phyloP scores from a whole-genome alignment of 768 basidiomycete species.

The Rubroboletus satanas region DNA sequence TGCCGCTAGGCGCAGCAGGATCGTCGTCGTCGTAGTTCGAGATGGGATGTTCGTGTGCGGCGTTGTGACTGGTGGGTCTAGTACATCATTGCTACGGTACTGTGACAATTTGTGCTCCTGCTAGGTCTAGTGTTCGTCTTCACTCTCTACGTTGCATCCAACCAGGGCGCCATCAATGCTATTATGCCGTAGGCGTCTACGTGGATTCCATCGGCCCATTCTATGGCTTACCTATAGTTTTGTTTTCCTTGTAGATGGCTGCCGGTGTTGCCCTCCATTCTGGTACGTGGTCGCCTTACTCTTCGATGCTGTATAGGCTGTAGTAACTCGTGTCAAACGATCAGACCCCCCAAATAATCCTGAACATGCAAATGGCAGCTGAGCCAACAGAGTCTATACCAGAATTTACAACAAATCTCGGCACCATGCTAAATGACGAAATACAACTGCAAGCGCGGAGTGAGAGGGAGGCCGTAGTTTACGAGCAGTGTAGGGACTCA shows the following conservation, averaged over 20 bases:
- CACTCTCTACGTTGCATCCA: background rate
- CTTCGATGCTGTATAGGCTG: background rate
- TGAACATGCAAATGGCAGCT: conserved; percentile 17
- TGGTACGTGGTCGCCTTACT: conserved; percentile 5
- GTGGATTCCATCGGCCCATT: background rate
- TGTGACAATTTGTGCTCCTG: background rate
- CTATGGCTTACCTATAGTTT: background rate
- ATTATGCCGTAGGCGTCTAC: conserved; percentile 13
- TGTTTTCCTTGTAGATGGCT: conserved; percentile 11
- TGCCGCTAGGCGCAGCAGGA: conserved; percentile 12
- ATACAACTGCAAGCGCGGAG: background rate
- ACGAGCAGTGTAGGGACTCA: background rate
- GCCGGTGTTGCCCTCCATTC: conserved; percentile 2
- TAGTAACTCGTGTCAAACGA: background rate
- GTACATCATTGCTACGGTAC: background rate
- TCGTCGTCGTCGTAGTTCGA: conserved; percentile 10
- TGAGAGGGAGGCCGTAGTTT: background rate
- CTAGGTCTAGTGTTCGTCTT: background rate
- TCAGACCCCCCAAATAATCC: conserved; percentile 20
- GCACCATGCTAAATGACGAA: background rate
- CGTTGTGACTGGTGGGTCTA: conserved; percentile 9
- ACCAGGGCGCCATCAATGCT: conserved; percentile 9
- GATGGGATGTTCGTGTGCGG: conserved; percentile 15
- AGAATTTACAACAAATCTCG: conserved; percentile 12
- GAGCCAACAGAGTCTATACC: conserved; percentile 1